Base-by-base conservation (phyloP, 2,329 filamentous ascomycete species). In the Clarireedia monteithiana region DNA sequence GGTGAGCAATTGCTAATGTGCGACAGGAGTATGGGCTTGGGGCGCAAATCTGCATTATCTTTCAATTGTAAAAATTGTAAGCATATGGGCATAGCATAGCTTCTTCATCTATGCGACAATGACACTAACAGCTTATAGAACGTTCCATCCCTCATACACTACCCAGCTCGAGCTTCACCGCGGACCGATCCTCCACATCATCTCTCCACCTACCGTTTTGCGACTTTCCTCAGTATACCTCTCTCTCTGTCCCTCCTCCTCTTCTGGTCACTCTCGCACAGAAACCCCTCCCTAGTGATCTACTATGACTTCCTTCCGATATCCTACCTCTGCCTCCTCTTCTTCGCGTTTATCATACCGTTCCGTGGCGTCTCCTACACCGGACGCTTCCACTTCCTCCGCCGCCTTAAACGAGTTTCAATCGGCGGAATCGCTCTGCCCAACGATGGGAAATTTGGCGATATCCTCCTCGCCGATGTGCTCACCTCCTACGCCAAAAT, bases 401-500 rank as follows among this genome's bases (percentile, higher is more conserved):
- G 81, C 10, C 92, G 84, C 0, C 75, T 97, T 46, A 83, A 83
- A 59, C 86, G 94, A 56, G 84, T 97, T 59, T 83, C 82, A 64
- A 75, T 96, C 45, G 94, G 94, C 24, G 91, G 92, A 0, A 79
- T 99, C 24, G 92, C 94, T 14, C 86, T 92, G 71, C 77, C 88
- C 0, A 82, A 88, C 63, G 88, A 96, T 71, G 91, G 92, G 54
- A 96, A 95, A 68, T 97, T 97, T 66, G 92, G 90, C 55, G 94
- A 99, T 69, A 87, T 97, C 52, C 74, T 99, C 57, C 82, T 99
- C 17, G 91, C 94, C 36, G 94, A 99, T 78, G 92, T 91, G 55
- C 74, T 97, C 64, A 99, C 94, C 44, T 95, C 89, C 66, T 99
- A 97, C 70, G 86, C 92, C 59, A 96, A 95, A 71, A 88, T 96